A percentile compares a stretch with the other conserved stretches of the same genome.
Conservation (phyloP, 192 early-diverging fungal genomes). For the Mortierella alpina region DNA sequence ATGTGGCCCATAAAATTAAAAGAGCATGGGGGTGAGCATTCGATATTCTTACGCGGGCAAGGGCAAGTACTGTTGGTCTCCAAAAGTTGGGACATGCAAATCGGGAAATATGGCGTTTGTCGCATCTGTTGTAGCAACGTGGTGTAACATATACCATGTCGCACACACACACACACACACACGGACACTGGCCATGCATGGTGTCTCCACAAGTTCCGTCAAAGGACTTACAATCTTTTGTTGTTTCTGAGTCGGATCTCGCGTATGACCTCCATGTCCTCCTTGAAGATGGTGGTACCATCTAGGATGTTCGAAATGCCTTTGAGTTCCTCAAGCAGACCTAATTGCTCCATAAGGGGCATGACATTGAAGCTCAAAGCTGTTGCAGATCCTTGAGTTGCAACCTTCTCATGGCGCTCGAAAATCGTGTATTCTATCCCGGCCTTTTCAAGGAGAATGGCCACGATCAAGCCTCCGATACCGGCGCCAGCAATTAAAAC, state of each 20-base stretch:
- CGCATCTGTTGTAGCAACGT: background rate
- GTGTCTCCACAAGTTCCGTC: too few relatives aligned
- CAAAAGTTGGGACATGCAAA: background rate
- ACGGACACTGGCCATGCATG: too few relatives aligned
- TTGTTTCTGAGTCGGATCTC: constrained; percentile 38
- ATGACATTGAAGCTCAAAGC: constrained; percentile 31
- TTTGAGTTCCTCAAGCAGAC: constrained; percentile 25
- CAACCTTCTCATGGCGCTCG: constrained; percentile 7
- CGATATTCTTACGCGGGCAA: background rate
- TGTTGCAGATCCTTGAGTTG: constrained; percentile 13
- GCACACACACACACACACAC: too few relatives aligned
- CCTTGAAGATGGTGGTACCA: constrained; percentile 28
- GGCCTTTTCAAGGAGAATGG: constrained; percentile 32
- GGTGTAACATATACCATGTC: background rate
- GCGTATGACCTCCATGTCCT: constrained; percentile 38
- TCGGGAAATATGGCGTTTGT: background rate
- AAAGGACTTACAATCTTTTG: constrained; percentile 20
- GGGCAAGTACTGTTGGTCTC: background rate
- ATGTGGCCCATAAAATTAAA: background rate
- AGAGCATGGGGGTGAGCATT: background rate
- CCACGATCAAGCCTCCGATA: constrained; percentile 21
- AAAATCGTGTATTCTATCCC: constrained; percentile 26
- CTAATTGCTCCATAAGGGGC: constrained; percentile 41
- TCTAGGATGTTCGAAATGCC: constrained; percentile 31
- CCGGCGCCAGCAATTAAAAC: constrained; percentile 40